Base-by-base conservation (phyloP, 2,329 filamentous ascomycete genomes). In the Dendrostoma leiphaemia region DNA sequence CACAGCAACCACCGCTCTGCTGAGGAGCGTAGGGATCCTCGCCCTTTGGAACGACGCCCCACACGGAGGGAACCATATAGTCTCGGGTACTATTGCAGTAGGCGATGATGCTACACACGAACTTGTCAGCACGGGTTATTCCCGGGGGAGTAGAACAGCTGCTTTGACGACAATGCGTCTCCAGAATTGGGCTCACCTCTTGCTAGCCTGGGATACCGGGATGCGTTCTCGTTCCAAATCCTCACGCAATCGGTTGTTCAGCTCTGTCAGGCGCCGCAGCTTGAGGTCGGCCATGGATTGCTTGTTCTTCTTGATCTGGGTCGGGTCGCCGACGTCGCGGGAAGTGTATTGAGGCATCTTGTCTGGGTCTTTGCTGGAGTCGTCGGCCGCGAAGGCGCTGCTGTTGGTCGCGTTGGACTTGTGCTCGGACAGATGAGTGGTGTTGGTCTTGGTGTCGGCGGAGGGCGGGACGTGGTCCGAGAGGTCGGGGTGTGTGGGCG, bases 201-300 rank as follows among this genome's bases (percentile, higher is more conserved):
- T 88, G 55, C 94, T 85, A 60, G 94, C 94, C 72, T 96, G 91
- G 67, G 91, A 96, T 59, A 97, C 91, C 63, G 93, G 94, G 69
- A 97, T 96, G 65, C 94, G 84, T 71, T 96, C 91, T 71, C 94
- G 85, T 67, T 97, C 94, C 61, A 99, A 81, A 72, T 99, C 94
- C 75, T 99, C 94, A 67, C 92, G 90, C 72, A 99, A 78, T 65
- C 94, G 88, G 74, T 91, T 91, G 81, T 97, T 99, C 67, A 99
- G 84, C 78, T 99, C 94, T 59, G 92, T 97, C 74, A 99, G 81
- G 62, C 94, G 89, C 67, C 94, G 88, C 67, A 97, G 85, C 82
- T 99, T 99, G 62, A 99, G 84, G 73, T 99, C 94, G 64, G 93
- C 93, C 90, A 99, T 97, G 71, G 91, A 96, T 78, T 97, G 94